phyloP scores from a whole-genome alignment of 1,284 basidiomycete genomes.

The Malassezia cuniculi region DNA sequence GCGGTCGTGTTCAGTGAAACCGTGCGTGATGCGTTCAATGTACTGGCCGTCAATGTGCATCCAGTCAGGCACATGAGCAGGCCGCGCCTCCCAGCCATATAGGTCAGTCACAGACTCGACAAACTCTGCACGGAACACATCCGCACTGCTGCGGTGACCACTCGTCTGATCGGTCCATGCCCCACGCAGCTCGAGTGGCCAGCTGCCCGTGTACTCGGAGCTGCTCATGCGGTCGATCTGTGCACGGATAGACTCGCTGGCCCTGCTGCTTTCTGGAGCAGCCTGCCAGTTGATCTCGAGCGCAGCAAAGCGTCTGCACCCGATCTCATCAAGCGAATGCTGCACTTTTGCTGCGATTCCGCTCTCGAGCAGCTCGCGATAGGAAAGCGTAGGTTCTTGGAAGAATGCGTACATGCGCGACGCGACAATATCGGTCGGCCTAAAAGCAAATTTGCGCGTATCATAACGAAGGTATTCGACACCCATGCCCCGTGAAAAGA shows the following conservation, averaged over 20 bases:
- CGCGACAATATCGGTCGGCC: slow-evolving; percentile 26
- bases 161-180: slow-evolving; percentile 24
- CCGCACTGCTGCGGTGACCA: background rate
- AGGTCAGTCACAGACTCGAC: slow-evolving; percentile 3
- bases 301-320: slow-evolving; percentile 3
- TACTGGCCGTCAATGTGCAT: slow-evolving; percentile 3
- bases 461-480: slow-evolving; percentile 25
- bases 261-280: background rate
- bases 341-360: slow-evolving; percentile 1
- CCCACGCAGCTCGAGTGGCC: slow-evolving; percentile 27
- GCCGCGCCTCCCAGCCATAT: slow-evolving; percentile 13
- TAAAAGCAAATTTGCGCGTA: slow-evolving; percentile 30
- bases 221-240: slow-evolving; percentile 1
- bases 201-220: slow-evolving; percentile 9
- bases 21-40: slow-evolving; percentile 5
- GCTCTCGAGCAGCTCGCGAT: background rate
- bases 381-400: slow-evolving; percentile 6
- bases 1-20: slow-evolving; percentile 4
- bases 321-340: slow-evolving; percentile 16
- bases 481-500: no score
- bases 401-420: slow-evolving; percentile 21
- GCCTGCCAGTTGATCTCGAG: background rate
- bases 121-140: slow-evolving; percentile 7
- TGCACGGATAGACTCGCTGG: no score
- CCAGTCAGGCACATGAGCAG: no score